Evolutionary conservation across 495 filamentous ascomycete genomes (phyloP).

Genomic region (Penicillium egyptiacum): DNA sequence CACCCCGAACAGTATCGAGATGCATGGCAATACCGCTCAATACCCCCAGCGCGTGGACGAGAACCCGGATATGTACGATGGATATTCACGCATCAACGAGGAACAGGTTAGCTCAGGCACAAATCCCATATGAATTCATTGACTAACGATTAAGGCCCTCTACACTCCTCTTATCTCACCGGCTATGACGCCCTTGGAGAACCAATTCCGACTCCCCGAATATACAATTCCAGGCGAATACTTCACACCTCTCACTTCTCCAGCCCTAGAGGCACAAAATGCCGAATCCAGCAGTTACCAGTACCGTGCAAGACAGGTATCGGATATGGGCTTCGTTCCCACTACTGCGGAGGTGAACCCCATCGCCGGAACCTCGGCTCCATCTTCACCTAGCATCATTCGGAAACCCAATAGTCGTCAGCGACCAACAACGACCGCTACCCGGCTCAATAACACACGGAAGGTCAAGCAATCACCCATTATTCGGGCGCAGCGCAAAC

Average conservation of each 20-base stretch:
- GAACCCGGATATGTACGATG: constrained; percentile 65
- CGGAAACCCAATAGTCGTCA: constrained; percentile 32
- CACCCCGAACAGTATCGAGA: constrained; percentile 89
- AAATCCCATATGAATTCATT: not conserved
- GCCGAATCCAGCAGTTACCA: constrained; percentile 42
- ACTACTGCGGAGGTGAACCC: constrained; percentile 50
- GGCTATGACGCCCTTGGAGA: constrained; percentile 87
- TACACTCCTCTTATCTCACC: constrained; percentile 96
- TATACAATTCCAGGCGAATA: constrained; percentile 85
- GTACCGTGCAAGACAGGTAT: constrained; percentile 37
- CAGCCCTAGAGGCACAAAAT: constrained; percentile 81
- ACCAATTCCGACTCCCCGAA: constrained; percentile 76
- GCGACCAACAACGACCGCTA: constrained; percentile 40
- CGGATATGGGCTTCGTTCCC: constrained; percentile 43
- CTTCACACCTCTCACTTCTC: constrained; percentile 92
- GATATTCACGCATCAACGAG: constrained; percentile 72
- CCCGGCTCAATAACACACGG: constrained; percentile 40
- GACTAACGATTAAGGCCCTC: constrained; percentile 53
- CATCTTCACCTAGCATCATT: constrained; percentile 34
- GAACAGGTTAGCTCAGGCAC: constrained; percentile 61
- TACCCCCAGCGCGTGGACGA: constrained; percentile 63
- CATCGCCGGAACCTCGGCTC: constrained; percentile 39
- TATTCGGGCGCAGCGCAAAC: constrained; percentile 64
- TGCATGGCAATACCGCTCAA: constrained; percentile 67
- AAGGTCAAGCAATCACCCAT: constrained; percentile 82